phyloP scores from a whole-genome alignment of 2,329 filamentous ascomycete species.

The Aschersonia sp. region DNA sequence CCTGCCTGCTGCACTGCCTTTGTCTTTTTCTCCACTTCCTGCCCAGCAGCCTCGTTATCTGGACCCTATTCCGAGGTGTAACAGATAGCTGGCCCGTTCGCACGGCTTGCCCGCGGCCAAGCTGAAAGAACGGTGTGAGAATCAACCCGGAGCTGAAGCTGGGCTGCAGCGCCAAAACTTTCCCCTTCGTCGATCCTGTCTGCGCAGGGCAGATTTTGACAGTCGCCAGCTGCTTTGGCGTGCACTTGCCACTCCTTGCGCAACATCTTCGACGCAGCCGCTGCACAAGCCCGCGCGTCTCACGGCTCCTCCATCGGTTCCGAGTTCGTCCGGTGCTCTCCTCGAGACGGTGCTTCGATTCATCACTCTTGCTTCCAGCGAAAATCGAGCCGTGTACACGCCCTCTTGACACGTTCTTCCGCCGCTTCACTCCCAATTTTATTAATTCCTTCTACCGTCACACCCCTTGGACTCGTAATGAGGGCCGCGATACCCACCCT shows the following conservation, averaged over 20 bases:
- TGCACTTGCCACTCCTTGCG: no score
- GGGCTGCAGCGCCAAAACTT: not conserved
- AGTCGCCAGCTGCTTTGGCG: no score
- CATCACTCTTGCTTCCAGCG: not conserved
- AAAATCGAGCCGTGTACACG: no score
- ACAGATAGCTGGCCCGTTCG: not conserved
- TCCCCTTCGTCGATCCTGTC: not conserved
- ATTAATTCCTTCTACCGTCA: not conserved
- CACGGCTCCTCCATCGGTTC: not conserved
- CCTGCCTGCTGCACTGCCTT: no score
- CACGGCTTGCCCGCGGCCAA: not conserved
- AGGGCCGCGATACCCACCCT: not conserved
- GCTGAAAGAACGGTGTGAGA: not conserved
- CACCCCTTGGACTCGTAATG: slow-evolving; percentile 3
- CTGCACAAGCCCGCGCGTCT: not conserved
- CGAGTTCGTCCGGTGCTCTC: not conserved
- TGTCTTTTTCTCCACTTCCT: not conserved
- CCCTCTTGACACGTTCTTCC: no score
- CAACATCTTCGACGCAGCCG: no score
- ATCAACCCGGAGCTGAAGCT: not conserved
- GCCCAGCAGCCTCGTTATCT: not conserved
- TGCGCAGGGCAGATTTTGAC: no score
- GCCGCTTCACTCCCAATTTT: not conserved
- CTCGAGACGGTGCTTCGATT: not conserved
- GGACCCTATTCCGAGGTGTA: not conserved